phyloP scores from a whole-genome alignment of 2,329 filamentous ascomycete genomes.

The Drechslerella coelobrocha region DNA sequence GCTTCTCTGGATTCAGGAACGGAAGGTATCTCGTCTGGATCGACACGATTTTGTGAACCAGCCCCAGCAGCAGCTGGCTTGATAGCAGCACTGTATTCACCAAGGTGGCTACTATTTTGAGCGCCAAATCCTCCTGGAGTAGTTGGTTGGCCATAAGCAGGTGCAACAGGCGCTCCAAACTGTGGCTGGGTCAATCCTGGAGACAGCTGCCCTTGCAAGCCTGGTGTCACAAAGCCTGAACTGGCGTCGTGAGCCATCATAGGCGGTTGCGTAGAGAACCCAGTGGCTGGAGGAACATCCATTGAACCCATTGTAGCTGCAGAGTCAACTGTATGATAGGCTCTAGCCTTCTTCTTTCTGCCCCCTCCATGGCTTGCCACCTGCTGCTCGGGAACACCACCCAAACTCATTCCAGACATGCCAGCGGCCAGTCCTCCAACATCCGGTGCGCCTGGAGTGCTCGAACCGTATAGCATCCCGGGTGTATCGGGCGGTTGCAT shows the following conservation, averaged over 20 bases:
- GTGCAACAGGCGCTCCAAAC: constrained; percentile 61
- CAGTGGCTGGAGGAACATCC: constrained; percentile 59
- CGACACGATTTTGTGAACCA: constrained; percentile 74
- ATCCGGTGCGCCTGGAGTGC: constrained; percentile 49
- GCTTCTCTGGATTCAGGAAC: constrained; percentile 83
- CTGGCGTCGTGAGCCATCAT: constrained; percentile 39
- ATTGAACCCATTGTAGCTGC: constrained; percentile 66
- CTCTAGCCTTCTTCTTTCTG: constrained; percentile 91
- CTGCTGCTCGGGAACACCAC: constrained; percentile 62
- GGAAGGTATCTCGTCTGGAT: constrained; percentile 91
- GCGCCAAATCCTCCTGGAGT: constrained; percentile 58
- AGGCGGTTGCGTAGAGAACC: constrained; percentile 53
- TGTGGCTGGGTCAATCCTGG: constrained; percentile 59
- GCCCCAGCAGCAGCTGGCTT: constrained; percentile 62
- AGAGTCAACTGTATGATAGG: constrained; percentile 84
- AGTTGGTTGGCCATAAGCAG: constrained; percentile 56
- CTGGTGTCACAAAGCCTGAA: constrained; percentile 42
- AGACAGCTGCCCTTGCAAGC: constrained; percentile 27
- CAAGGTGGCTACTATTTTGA: constrained; percentile 56
- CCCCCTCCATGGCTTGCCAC: constrained; percentile 62
- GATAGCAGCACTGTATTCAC: constrained; percentile 53
- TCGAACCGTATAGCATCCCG: constrained; percentile 39
- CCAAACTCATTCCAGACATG: constrained; percentile 69
- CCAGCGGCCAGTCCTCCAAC: constrained; percentile 52
- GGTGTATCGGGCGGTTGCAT: constrained; percentile 55